Evolutionary conservation across 305 asterid species (phyloP).

Genomic region (Fraxinus dipetala): DNA sequence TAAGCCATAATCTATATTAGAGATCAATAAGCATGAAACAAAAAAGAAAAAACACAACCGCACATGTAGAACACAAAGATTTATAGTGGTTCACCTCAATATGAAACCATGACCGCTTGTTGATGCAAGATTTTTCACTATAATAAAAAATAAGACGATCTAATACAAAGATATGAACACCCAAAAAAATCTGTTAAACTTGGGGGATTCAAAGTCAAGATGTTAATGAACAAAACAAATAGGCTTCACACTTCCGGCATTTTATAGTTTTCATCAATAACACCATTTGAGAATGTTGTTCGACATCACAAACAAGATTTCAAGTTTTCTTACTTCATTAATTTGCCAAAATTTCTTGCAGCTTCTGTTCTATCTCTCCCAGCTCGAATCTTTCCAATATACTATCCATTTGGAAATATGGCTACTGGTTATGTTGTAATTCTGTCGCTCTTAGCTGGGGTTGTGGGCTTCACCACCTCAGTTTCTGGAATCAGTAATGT

Average conservation of each 20-base stretch:
- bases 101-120: background rate
- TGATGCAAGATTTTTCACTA: background rate
- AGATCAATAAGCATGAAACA: background rate
- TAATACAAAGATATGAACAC: background rate
- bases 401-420: constrained; percentile 77
- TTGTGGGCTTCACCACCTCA: constrained; percentile 79
- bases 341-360: constrained; percentile 30
- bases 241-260: background rate
- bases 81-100: background rate
- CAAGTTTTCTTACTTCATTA: background rate
- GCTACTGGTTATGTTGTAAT: constrained; percentile 80
- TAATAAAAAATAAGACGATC: background rate
- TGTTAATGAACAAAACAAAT: background rate
- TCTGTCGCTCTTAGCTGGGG: constrained; percentile 76
- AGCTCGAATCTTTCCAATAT: constrained; percentile 70
- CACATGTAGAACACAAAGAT: background rate
- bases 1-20: background rate
- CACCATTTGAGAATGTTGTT: background rate
- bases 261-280: background rate
- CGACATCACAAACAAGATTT: background rate
- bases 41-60: background rate
- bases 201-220: background rate
- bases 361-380: constrained; percentile 60
- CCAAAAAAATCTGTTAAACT: background rate
- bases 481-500: constrained; percentile 54